phyloP scores from a whole-genome alignment of 805 yeast genomes.

The Wickerhamiella lipophila region DNA sequence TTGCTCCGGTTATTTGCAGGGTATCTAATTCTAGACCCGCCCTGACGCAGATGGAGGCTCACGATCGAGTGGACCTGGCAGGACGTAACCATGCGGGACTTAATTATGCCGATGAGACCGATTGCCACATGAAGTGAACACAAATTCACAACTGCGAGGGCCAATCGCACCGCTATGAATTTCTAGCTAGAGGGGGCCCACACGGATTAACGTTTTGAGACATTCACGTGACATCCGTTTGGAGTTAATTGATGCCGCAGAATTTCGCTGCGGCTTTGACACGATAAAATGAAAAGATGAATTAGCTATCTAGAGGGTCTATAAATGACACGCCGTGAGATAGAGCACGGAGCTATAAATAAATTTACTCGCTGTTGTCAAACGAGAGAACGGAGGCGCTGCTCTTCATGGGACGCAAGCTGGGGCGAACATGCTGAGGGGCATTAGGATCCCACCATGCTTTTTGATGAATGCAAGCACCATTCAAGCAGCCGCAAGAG shows the following conservation, averaged over 20 bases:
- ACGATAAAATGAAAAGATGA: too few relatives aligned
- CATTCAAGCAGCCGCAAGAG: constrained; percentile 33
- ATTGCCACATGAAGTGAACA: not conserved
- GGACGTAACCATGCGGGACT: not conserved
- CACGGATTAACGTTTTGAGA: too few relatives aligned
- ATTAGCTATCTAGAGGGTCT: constrained; percentile 2
- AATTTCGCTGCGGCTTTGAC: too few relatives aligned
- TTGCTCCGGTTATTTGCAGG: too few relatives aligned
- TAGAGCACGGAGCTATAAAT: not conserved
- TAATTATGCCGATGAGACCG: not conserved
- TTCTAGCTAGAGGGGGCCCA: too few relatives aligned
- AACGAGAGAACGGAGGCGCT: constrained; percentile 16
- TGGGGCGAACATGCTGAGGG: constrained; percentile 20
- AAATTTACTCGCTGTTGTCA: constrained; percentile 11
- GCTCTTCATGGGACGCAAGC: constrained; percentile 19
- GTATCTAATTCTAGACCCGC: not conserved
- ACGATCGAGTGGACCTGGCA: not conserved
- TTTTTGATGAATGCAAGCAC: constrained; percentile 30
- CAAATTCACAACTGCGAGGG: not conserved
- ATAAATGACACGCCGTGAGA: not conserved
- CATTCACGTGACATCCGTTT: not conserved
- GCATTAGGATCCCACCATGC: constrained; percentile 30
- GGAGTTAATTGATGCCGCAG: too few relatives aligned
- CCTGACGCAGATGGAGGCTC: not conserved
- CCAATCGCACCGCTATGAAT: not conserved